A percentile compares a stretch with the other conserved stretches of the same genome.
Conservation (phyloP, 768 basidiomycete species). For the Boletus reticulatus region DNA sequence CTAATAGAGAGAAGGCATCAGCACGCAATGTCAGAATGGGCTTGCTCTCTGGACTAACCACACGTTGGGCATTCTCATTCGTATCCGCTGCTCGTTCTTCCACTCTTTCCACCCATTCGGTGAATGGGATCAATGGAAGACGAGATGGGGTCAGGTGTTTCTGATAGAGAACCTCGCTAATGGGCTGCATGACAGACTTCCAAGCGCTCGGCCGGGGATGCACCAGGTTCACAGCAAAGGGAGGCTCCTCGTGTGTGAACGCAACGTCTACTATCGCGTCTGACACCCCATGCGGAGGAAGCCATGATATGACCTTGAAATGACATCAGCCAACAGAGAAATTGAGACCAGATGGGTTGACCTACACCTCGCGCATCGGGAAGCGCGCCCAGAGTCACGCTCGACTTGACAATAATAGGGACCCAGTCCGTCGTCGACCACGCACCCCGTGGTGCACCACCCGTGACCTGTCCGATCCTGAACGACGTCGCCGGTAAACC, state of each 20-base stretch:
- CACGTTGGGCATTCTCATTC: no score
- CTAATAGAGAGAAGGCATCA: neutral
- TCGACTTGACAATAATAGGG: slow-evolving; percentile 36
- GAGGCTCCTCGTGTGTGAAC: slow-evolving; percentile 18
- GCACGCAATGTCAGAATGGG: neutral
- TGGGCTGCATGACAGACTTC: slow-evolving; percentile 20
- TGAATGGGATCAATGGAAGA: slow-evolving; percentile 32
- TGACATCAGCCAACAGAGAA: neutral
- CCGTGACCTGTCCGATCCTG: slow-evolving; percentile 38
- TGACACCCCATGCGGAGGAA: slow-evolving; percentile 29
- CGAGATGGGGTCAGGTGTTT: slow-evolving; percentile 6
- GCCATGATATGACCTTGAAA: slow-evolving; percentile 27
- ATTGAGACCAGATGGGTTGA: neutral
- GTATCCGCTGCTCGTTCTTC: neutral
- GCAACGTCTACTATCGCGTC: slow-evolving; percentile 28
- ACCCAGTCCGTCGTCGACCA: slow-evolving; percentile 39
- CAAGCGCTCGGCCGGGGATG: slow-evolving; percentile 34
- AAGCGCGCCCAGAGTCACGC: slow-evolving; percentile 28
- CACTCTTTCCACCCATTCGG: neutral
- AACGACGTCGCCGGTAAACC: slow-evolving; percentile 34
- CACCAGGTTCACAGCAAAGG: slow-evolving; percentile 30
- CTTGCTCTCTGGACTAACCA: no score
- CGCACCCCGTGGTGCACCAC: slow-evolving; percentile 32
- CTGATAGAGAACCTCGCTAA: slow-evolving; percentile 19
- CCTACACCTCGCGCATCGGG: slow-evolving; percentile 32